phyloP scores from a whole-genome alignment of 2,329 filamentous ascomycete genomes.

The Berkeleyomyces basicola region DNA sequence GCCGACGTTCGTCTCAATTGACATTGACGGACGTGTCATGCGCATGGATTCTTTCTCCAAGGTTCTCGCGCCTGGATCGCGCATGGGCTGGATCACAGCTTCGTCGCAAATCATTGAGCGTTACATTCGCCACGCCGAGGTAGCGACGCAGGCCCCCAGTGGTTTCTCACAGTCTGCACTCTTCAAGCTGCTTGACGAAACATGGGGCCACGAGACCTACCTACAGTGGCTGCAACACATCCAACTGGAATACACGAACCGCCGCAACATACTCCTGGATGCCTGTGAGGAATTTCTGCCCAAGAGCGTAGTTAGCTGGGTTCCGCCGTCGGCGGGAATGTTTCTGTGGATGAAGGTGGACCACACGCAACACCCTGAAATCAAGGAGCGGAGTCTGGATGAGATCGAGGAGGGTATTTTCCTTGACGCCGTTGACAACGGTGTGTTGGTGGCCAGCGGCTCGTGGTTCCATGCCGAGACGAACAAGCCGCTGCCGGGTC shows the following conservation, averaged over 20 bases:
- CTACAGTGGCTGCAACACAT: constrained; percentile 77
- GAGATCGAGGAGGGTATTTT: constrained; percentile 81
- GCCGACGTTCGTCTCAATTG: constrained; percentile 46
- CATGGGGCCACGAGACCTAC: constrained; percentile 86
- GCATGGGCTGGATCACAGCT: constrained; percentile 78
- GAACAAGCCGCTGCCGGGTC: constrained; percentile 35
- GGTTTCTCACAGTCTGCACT: constrained; percentile 73
- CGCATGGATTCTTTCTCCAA: constrained; percentile 91
- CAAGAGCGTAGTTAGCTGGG: constrained; percentile 59
- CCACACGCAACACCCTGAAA: constrained; percentile 47
- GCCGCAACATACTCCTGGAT: constrained; percentile 58
- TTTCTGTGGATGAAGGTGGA: constrained; percentile 72
- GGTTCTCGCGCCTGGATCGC: constrained; percentile 66
- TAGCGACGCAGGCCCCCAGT: constrained; percentile 67
- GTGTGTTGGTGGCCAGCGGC: constrained; percentile 67
- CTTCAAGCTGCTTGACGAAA: constrained; percentile 80
- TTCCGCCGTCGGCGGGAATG: constrained; percentile 74
- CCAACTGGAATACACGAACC: constrained; percentile 61
- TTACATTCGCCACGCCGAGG: constrained; percentile 68
- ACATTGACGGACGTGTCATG: constrained; percentile 74
- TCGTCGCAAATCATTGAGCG: constrained; percentile 71
- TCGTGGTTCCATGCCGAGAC: constrained; percentile 81
- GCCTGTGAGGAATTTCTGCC: constrained; percentile 71
- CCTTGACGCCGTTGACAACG: constrained; percentile 53
- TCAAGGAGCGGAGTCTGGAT: constrained; percentile 33